phyloP scores from a whole-genome alignment of 2,329 filamentous ascomycete genomes.

The Sporothrix sp. region DNA sequence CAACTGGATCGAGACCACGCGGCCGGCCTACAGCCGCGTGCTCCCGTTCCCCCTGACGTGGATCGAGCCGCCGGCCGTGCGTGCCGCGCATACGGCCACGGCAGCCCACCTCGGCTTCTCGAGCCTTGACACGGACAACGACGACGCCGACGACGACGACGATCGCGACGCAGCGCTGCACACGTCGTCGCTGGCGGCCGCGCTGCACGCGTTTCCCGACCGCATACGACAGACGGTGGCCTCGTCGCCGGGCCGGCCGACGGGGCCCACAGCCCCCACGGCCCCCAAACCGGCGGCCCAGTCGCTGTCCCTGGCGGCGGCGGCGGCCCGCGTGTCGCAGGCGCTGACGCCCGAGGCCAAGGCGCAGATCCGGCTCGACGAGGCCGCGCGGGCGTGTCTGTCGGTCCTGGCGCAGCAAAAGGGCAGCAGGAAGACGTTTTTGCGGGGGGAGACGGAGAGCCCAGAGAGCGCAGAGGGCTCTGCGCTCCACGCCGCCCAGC shows the following conservation, averaged over 20 bases:
- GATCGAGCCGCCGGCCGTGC: constrained; percentile 65
- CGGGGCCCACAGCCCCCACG: neutral
- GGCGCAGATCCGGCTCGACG: constrained; percentile 66
- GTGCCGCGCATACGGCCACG: constrained; percentile 57
- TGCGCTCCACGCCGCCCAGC: constrained; percentile 28
- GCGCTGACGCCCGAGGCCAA: constrained; percentile 61
- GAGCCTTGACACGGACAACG: constrained; percentile 48
- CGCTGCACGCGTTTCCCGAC: constrained; percentile 15
- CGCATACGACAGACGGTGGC: constrained; percentile 11
- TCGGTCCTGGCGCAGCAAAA: constrained; percentile 56
- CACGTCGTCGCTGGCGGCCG: constrained; percentile 11
- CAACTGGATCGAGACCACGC: constrained; percentile 71
- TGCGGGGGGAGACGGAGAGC: constrained; percentile 34
- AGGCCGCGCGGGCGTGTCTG: constrained; percentile 60
- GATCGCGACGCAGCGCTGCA: constrained; percentile 34
- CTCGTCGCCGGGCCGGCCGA: too few relatives aligned
- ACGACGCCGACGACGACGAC: constrained; percentile 18
- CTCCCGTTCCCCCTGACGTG: constrained; percentile 84
- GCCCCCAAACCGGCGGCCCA: neutral
- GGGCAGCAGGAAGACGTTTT: constrained; percentile 36
- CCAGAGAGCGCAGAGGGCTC: neutral
- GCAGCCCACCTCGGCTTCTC: constrained; percentile 63
- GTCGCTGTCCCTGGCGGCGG: neutral
- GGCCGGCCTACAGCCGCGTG: constrained; percentile 69
- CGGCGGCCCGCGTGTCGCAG: constrained; percentile 33